phyloP scores from a whole-genome alignment of 177 flowering plant genomes.

The Tripterygium wilfordii region DNA sequence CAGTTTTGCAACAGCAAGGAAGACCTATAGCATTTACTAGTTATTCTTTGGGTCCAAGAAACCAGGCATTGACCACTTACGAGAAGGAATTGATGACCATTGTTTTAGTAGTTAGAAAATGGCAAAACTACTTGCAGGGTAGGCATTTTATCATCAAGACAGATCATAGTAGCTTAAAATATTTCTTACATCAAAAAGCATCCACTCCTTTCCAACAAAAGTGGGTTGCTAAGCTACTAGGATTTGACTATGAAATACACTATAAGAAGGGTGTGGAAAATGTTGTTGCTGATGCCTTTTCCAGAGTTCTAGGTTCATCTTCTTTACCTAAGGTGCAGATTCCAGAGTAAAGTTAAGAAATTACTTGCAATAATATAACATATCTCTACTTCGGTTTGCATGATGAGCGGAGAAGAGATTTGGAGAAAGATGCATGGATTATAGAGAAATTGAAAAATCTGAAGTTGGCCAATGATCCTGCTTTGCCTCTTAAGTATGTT shows the following conservation, averaged over 20 bases:
- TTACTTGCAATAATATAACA: no score
- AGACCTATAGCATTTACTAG: background rate
- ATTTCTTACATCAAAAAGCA: slow-evolving; percentile 1
- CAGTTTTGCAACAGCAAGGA: background rate
- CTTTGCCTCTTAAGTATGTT: no score
- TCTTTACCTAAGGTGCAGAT: background rate
- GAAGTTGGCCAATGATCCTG: no score
- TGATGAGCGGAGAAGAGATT: no score
- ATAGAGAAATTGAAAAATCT: no score
- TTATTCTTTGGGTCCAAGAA: background rate
- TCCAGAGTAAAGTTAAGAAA: no score
- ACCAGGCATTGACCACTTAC: background rate
- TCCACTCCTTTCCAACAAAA: slow-evolving; percentile 1
- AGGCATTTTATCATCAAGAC: slow-evolving; percentile 8
- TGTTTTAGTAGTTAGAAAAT: slow-evolving; percentile 3
- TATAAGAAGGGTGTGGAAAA: slow-evolving; percentile 6
- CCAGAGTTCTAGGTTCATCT: background rate
- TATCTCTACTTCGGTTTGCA: no score
- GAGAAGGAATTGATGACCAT: slow-evolving; percentile 14
- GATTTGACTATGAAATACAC: slow-evolving; percentile 8
- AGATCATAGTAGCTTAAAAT: slow-evolving; percentile 7
- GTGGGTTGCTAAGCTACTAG: slow-evolving; percentile 5
- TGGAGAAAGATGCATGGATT: no score
- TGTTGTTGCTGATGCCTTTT: slow-evolving; percentile 6
- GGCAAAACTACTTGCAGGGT: slow-evolving; percentile 7